Percentiles rank a stretch among this genome's conserved stretches.
These are phyloP conservation scores for Austroboletus novae-zelandiae DNA, from an alignment of 1,284 basidiomycete genomes.

Conservation along the genomic window DNA sequence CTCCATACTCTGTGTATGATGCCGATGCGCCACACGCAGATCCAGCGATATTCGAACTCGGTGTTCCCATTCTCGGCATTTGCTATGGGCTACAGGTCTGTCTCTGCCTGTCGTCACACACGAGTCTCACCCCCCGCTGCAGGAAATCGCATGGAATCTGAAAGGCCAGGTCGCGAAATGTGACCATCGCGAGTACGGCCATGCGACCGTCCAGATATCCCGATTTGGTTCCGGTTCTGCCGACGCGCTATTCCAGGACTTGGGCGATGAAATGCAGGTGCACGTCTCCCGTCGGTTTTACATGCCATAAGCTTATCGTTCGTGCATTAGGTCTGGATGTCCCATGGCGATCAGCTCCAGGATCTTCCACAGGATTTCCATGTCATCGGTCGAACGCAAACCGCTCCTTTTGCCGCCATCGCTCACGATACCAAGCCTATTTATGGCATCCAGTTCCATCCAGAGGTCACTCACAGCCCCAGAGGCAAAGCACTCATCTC, in stretches of 20 bases:
- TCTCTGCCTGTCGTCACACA: slow-evolving; percentile 10
- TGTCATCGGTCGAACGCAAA: slow-evolving; percentile 83
- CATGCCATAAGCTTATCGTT: neutral
- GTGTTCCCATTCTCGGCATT: slow-evolving; percentile 93
- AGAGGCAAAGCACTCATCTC: slow-evolving; percentile 91
- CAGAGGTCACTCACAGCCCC: slow-evolving; percentile 95
- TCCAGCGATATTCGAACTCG: slow-evolving; percentile 89
- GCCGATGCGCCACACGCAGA: slow-evolving; percentile 92
- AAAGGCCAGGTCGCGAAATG: slow-evolving; percentile 88
- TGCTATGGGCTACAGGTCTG: slow-evolving; percentile 96
- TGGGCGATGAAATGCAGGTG: slow-evolving; percentile 83
- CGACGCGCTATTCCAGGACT: slow-evolving; percentile 82
- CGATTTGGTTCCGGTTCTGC: slow-evolving; percentile 62
- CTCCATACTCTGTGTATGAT: slow-evolving; percentile 98
- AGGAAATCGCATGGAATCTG: slow-evolving; percentile 91
- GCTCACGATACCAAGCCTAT: slow-evolving; percentile 89
- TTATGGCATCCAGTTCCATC: slow-evolving; percentile 99
- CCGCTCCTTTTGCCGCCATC: slow-evolving; percentile 92
- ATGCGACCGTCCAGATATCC: slow-evolving; percentile 78
- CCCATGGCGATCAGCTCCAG: slow-evolving; percentile 94
- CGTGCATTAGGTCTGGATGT: slow-evolving; percentile 93
- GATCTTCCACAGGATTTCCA: slow-evolving; percentile 83
- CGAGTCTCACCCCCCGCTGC: too few species aligned
- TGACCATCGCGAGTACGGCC: slow-evolving; percentile 94
- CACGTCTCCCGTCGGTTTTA: neutral